These are phyloP conservation scores for Coniferiporia weirii DNA, from an alignment of 1,284 basidiomycete genomes.

Conservation along the genomic window DNA sequence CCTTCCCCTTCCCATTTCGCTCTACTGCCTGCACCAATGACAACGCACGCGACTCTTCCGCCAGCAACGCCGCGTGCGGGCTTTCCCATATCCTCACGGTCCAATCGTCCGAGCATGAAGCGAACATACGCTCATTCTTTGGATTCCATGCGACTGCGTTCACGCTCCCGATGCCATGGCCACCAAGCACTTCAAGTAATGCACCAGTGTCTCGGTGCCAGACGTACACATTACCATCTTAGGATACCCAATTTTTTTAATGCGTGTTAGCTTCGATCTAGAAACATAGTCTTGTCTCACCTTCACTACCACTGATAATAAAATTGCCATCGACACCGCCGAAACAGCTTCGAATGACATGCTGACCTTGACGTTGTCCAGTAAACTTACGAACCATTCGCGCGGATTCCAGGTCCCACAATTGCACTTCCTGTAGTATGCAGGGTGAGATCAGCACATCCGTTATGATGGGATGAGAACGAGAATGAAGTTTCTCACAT, in stretches of 20 bases:
- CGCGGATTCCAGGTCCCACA: constrained; percentile 75
- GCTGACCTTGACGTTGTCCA: constrained; percentile 75
- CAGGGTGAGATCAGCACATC: constrained; percentile 14
- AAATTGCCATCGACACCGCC: constrained; percentile 90
- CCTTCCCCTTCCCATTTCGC: constrained; percentile 61
- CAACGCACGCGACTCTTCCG: neutral
- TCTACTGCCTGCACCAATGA: constrained; percentile 22
- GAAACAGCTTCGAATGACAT: constrained; percentile 90
- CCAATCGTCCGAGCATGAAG: constrained; percentile 85
- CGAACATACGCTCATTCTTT: constrained; percentile 81
- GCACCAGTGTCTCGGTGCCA: constrained; percentile 89
- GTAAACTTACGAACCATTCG: constrained; percentile 74
- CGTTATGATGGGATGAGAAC: constrained; percentile 9
- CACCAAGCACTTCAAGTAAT: constrained; percentile 77
- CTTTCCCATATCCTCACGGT: constrained; percentile 85
- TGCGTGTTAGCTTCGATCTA: constrained; percentile 4
- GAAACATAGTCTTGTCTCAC: constrained; percentile 38
- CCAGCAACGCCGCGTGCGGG: constrained; percentile 32
- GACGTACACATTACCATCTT: constrained; percentile 87
- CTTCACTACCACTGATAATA: constrained; percentile 92
- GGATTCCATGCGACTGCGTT: constrained; percentile 98
- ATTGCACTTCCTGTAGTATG: constrained; percentile 70
- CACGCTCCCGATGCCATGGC: constrained; percentile 84
- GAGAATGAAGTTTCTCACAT: constrained; percentile 49
- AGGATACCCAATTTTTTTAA: constrained; percentile 6